Evolutionary conservation across 108 stramenopile genomes (phyloP), one percentile per base, ranked within the genome.

Genomic region (Nitzschia palea): DNA sequence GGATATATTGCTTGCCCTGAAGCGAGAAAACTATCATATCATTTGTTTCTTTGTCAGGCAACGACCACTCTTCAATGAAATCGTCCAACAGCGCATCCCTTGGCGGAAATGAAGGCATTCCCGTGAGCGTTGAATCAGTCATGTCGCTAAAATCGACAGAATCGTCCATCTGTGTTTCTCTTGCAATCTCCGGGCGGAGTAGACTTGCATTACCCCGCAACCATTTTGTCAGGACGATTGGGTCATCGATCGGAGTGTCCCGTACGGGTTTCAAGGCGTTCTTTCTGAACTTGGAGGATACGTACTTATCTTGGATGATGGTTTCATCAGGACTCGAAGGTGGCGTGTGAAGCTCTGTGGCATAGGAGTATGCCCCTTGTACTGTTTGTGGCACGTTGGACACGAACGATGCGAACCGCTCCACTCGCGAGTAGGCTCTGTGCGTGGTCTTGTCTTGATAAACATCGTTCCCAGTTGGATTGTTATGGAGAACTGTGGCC

Each of bases 11-110:
- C 29, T 67, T 66, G 56, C 65, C 65, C 9, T 67, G 42, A 30
- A 74, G 28, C 4, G 17, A 20, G 31, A 74, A 61, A 5, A 36
- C 25, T 53, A 67, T 44, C 17, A 31, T 42, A 30, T 47, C 56
- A 36, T 15, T 53, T 2, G 29, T 22, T 6, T 65, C 55, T 6
- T 45, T 51, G 28, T 67, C 58, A 8, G 44, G 45, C 2, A 74
- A 18, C 15, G 73, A 74, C 73, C 73, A 74, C 25, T 54, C 73
- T 50, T 66, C 65, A 15, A 67, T n/a, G 28, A 54, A 26, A 31
- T 65, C 62, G 44, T 73, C 71, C 4, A 48, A 12, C 47, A 18
- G 15, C 22, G 47, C 18, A 18, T 26, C 10, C 10, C 15, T 14
- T 4, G 59, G 59, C 17, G 15, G 18, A 26, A 60, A 60, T 5